phyloP scores from a whole-genome alignment of 345 rosid genomes.

The Ceriops zippeliana region DNA sequence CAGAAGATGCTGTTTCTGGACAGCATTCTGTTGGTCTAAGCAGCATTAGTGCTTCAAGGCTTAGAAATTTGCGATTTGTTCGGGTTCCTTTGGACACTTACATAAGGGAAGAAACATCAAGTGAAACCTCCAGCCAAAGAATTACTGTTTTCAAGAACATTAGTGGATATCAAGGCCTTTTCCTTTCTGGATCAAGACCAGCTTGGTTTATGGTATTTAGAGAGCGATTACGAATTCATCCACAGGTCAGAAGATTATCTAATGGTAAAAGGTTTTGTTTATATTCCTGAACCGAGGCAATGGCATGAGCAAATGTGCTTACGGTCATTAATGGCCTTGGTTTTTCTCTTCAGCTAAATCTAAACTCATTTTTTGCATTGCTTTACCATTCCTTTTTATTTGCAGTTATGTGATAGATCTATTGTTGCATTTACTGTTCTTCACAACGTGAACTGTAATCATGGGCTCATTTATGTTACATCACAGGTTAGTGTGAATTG shows the following conservation, averaged over 20 bases:
- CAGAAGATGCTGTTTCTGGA: slow-evolving; percentile 46
- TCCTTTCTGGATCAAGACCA: slow-evolving; percentile 94
- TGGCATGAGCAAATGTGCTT: slow-evolving; percentile 12
- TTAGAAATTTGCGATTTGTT: slow-evolving; percentile 74
- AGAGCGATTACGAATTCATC: slow-evolving; percentile 87
- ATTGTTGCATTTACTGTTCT: slow-evolving; percentile 96
- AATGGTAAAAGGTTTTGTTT: slow-evolving; percentile 2
- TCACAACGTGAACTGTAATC: slow-evolving; percentile 95
- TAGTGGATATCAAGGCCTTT: slow-evolving; percentile 81
- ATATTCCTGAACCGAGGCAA: background rate
- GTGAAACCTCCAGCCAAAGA: slow-evolving; percentile 55
- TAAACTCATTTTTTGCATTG: background rate
- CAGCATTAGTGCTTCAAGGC: slow-evolving; percentile 62
- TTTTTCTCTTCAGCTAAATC: background rate
- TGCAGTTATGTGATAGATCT: slow-evolving; percentile 92
- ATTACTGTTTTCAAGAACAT: slow-evolving; percentile 81
- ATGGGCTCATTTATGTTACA: slow-evolving; percentile 89
- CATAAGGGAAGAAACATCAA: slow-evolving; percentile 64
- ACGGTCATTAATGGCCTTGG: background rate
- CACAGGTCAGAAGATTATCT: slow-evolving; percentile 66
- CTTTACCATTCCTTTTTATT: slow-evolving; percentile 7
- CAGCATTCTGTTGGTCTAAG: slow-evolving; percentile 40
- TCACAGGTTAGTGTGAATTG: slow-evolving; percentile 54
- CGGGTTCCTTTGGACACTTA: slow-evolving; percentile 74
- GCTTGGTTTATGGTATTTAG: slow-evolving; percentile 96